Evolutionary conservation across 495 filamentous ascomycete genomes (phyloP), one percentile per base, ranked within the genome.

Genomic region (Bryoglossum gracile): DNA sequence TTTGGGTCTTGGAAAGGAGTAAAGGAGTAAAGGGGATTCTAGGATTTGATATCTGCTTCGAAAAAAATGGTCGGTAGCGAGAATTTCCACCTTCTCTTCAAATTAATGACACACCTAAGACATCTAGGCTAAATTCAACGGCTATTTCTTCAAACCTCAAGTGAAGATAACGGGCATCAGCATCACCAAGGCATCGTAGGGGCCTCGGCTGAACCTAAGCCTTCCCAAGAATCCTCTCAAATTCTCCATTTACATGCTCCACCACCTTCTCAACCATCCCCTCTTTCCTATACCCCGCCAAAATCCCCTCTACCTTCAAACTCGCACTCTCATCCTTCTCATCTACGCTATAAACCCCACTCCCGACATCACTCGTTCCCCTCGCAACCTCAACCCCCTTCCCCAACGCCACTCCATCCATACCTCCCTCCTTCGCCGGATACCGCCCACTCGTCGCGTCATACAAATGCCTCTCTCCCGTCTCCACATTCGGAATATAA

Each of bases 391-490:
- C 43, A 16, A 69, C 25, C 4, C 60, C 67, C 0, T 53, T 57
- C 0, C 19, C 55, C 8, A 66, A 41, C 4, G 62, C 40, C 0
- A 76, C 64, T 0, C 63, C 64, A 44, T 25, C 11, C 18, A 13
- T 16, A n/a, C 39, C 26, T 47, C 34, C 40, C 19, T 41, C 33
- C 2, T 11, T 10, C 32, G 73, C 50, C 8, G 74, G 68, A 58
- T 73, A 82, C 28, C 59, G 58, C 13, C 65, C 68, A 43, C 68
- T 74, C 4, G 78, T 82, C 2, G 73, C 66, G 4, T 76, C 48
- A 48, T 68, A 82, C 35, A 79, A 26, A 54, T 81, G 75, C 23
- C 78, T 55, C 58, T 80, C 71, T 0, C 77, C 79, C 37, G 65
- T 65, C 61, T 80, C 78, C 8, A 6, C 26, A 5, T 30, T 13